Percentiles rank a stretch among this genome's conserved stretches.
phyloP scores from a whole-genome alignment of 2,329 filamentous ascomycete species.

The Cordyceps pruinosa region DNA sequence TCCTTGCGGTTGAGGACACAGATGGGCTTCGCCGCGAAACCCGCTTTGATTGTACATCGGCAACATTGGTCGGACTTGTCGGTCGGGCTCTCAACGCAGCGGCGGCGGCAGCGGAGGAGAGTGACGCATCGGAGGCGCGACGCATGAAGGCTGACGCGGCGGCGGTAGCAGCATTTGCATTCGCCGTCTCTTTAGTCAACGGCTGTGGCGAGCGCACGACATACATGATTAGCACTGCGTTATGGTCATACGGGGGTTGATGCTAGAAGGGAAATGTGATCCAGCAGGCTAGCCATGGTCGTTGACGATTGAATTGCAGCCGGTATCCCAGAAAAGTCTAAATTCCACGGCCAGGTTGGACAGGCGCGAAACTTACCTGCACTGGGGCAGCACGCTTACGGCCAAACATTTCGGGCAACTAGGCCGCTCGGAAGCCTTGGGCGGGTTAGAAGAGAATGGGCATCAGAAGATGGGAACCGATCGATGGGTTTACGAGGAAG shows the following conservation, averaged over 20 bases:
- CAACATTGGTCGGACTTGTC: constrained; percentile 70
- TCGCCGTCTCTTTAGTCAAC: constrained; percentile 56
- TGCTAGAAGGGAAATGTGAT: background rate
- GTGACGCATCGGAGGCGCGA: constrained; percentile 51
- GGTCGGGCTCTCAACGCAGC: constrained; percentile 75
- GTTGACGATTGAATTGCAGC: background rate
- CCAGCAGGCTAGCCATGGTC: background rate
- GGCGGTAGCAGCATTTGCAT: constrained; percentile 69
- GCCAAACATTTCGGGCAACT: constrained; percentile 16
- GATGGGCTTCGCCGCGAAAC: constrained; percentile 68
- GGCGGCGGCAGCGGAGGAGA: constrained; percentile 82
- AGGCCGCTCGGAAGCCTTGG: background rate
- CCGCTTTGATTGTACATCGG: constrained; percentile 81
- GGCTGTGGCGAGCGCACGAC: constrained; percentile 40
- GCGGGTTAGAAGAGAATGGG: background rate
- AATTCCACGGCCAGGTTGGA: background rate
- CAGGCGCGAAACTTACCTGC: constrained; percentile 15
- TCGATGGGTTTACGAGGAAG: background rate
- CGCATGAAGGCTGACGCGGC: constrained; percentile 75
- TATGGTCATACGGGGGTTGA: background rate
- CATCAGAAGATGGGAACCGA: constrained; percentile 2
- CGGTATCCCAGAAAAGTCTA: constrained; percentile 5
- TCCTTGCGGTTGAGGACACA: constrained; percentile 56
- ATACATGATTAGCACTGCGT: constrained; percentile 18
- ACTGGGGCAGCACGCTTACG: constrained; percentile 15